Base-by-base conservation (phyloP, 2,329 filamentous ascomycete genomes). In the Magnaporthiopsis rhizophila region DNA sequence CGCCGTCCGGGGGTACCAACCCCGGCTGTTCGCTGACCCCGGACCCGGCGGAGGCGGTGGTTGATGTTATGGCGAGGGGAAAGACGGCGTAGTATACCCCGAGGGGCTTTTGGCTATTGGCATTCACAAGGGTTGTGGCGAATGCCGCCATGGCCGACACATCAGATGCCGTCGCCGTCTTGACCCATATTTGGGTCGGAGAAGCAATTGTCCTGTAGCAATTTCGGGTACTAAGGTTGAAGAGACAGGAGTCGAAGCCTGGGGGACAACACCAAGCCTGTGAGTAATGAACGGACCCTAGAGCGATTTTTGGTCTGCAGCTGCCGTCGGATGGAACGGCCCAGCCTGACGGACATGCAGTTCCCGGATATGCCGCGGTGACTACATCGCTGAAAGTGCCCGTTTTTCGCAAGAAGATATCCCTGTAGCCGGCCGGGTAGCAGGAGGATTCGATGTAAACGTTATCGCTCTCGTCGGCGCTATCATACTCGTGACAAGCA, bases 291-390 rank as follows among this genome's bases (percentile, higher is more conserved):
- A 24, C 56, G 8, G 58, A 58, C 13, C 56, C 62, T 11, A 11
- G 38, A 3, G 26, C 12, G 32, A 63, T 30, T n/a, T 57, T 50
- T 26, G 26, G 38, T 7, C 11, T 63, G 62, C 62, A 63, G 7
- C 34, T 24, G 15, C 26, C 21, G 24, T 58, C 45, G 3, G 45
- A n/a, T 8, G 45, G 45, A n/a, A 53, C 45, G 45, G 45, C 13
- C 62, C 62, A 63, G 62, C 62, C 62, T 21, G 58, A 26, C 4
- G 62, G 62, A 32, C 62, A 63, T 21, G 62, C 38, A 36, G 34
- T 38, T 15, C 62, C 62, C 24, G 62, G 62, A 26, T 50, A 63
- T 32, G 62, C 62, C 2, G 58, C 21, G 13, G 32, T 59, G 21
- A 45, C 38, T 24, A 59, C 21, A 26, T 63, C 62, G 24, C 50